Conservation (phyloP, 257 asterid species). For the Avicennia marina region DNA sequence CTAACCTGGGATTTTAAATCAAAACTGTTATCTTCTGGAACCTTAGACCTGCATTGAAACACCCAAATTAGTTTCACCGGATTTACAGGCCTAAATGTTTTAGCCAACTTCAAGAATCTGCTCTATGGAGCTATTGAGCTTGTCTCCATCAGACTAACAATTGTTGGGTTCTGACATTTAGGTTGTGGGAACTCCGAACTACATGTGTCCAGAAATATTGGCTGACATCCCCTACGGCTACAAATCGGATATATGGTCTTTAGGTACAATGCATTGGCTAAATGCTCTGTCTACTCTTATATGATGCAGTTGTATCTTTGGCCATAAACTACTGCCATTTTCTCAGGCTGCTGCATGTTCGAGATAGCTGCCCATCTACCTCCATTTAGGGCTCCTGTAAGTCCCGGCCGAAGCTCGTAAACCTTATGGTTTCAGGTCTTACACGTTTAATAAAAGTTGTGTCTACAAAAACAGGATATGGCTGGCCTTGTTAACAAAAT, state of each 20-base stretch:
- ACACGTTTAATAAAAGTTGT: not conserved
- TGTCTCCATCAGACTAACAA: too few relatives aligned
- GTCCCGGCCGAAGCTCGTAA: slow-evolving; percentile 16
- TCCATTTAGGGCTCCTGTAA: slow-evolving; percentile 78
- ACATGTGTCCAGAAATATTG: slow-evolving; percentile 95
- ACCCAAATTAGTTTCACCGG: too few relatives aligned
- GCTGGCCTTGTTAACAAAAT: slow-evolving; percentile 70
- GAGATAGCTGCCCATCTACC: slow-evolving; percentile 84
- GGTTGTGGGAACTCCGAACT: slow-evolving; percentile 96
- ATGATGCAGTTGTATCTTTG: not conserved
- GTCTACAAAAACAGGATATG: slow-evolving; percentile 68
- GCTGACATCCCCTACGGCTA: slow-evolving; percentile 92
- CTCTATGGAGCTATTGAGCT: too few relatives aligned
- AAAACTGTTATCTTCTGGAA: too few relatives aligned
- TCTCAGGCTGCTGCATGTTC: slow-evolving; percentile 87
- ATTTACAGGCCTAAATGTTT: too few relatives aligned
- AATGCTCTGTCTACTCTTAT: too few relatives aligned
- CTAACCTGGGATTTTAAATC: too few relatives aligned
- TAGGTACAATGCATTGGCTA: too few relatives aligned
- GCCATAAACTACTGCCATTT: not conserved
- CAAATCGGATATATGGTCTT: slow-evolving; percentile 92
- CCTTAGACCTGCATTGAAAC: too few relatives aligned
- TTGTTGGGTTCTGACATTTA: not conserved
- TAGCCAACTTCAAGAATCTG: too few relatives aligned
- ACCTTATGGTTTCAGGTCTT: too few relatives aligned